These are phyloP conservation scores for Ambrosiella beaveri DNA, from an alignment of 2,329 filamentous ascomycete genomes.

Conservation along the genomic window DNA sequence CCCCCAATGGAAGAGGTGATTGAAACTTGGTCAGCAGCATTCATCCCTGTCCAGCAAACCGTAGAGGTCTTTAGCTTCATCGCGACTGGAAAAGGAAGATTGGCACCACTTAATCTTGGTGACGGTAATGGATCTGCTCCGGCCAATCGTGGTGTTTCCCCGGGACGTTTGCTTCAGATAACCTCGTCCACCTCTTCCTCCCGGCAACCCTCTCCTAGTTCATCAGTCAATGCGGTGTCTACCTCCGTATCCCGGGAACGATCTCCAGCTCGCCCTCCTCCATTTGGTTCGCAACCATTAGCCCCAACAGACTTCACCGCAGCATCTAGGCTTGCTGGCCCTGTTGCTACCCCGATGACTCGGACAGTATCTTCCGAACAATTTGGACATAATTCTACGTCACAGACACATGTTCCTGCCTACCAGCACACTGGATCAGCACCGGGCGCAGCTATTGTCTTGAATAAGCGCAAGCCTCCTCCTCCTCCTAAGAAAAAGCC, in stretches of 20 bases:
- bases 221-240: not conserved
- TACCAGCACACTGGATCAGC: conserved; percentile 4
- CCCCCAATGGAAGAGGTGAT: conserved; percentile 58
- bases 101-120: conserved; percentile 16
- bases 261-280: conserved; percentile 6
- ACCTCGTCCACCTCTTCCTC: not conserved
- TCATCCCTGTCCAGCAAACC: conserved; percentile 45
- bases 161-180: not conserved
- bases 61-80: conserved; percentile 49
- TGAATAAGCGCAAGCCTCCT: conserved; percentile 8
- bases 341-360: conserved; percentile 3
- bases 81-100: conserved; percentile 47
- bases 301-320: conserved; percentile 12
- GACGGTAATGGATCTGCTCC: conserved; percentile 9
- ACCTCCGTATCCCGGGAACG: not conserved
- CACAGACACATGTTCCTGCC: conserved; percentile 6
- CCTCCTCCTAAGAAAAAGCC: conserved; percentile 47
- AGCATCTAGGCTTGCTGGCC: conserved; percentile 3
- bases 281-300: conserved; percentile 7
- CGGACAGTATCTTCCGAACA: conserved; percentile 7
- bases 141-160: not conserved
- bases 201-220: conserved; percentile 2
- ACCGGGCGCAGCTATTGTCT: not conserved
- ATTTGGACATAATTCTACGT: conserved; percentile 9
- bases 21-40: conserved; percentile 44